Conservation (phyloP, 495 filamentous ascomycete species). For the Annulohypoxylon nitens region DNA sequence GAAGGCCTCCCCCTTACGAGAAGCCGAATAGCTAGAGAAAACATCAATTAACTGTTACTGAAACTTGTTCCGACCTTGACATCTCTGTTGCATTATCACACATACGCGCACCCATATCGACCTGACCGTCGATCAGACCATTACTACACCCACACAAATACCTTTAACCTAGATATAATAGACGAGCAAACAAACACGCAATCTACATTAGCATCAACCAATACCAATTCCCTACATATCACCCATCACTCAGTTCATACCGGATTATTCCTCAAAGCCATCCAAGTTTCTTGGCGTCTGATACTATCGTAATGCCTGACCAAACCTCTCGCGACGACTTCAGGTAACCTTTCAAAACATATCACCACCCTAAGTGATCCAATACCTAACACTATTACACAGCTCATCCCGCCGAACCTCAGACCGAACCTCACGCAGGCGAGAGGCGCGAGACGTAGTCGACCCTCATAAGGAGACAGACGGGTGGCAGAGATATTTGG, state of each 20-base stretch:
- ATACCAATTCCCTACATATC: neutral
- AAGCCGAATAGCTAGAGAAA: neutral
- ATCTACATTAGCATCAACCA: constrained; percentile 1
- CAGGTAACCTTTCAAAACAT: constrained; percentile 28
- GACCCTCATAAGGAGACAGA: constrained; percentile 5
- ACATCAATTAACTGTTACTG: neutral
- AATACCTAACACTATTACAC: constrained; percentile 7
- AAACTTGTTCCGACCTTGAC: neutral
- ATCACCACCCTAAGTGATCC: neutral
- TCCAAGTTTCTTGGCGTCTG: neutral
- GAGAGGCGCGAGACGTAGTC: neutral
- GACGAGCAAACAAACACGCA: no score
- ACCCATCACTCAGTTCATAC: neutral
- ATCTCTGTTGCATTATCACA: constrained; percentile 3
- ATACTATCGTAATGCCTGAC: constrained; percentile 3
- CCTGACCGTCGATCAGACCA: no score
- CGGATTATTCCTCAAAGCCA: neutral
- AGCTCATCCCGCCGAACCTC: constrained; percentile 22
- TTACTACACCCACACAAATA: no score
- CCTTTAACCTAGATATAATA: no score
- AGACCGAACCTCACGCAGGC: neutral
- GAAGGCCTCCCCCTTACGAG: neutral
- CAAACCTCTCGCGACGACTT: constrained; percentile 3
- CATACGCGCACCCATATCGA: neutral
- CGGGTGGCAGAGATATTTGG: constrained; percentile 24